These are phyloP conservation scores for Zasmidium citrigriseum DNA, from an alignment of 2,329 filamentous ascomycete genomes.

Conservation along the genomic window DNA sequence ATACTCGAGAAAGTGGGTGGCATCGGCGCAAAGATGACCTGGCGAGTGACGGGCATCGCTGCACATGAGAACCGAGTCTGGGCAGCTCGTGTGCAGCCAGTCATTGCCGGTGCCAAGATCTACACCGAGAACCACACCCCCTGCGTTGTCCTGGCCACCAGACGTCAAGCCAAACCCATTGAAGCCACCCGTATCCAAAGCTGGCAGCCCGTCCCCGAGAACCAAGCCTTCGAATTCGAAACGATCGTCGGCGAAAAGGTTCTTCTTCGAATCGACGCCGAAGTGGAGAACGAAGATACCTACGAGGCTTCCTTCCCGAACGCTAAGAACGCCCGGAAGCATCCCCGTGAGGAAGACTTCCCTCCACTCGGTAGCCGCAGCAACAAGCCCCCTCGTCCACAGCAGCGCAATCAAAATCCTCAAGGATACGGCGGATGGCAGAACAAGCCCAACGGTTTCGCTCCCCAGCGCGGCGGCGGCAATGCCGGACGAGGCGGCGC, in stretches of 20 bases:
- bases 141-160: constrained; percentile 78
- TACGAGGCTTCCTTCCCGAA: constrained; percentile 65
- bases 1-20: constrained; percentile 85
- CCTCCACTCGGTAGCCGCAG: constrained; percentile 29
- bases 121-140: constrained; percentile 80
- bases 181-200: constrained; percentile 80
- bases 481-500: constrained; percentile 40
- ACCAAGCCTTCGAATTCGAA: constrained; percentile 75
- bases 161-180: constrained; percentile 71
- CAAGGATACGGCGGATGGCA: constrained; percentile 5
- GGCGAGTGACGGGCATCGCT: constrained; percentile 78
- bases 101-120: constrained; percentile 65
- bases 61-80: constrained; percentile 79
- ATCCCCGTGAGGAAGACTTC: constrained; percentile 58
- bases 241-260: constrained; percentile 85
- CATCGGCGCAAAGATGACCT: constrained; percentile 77
- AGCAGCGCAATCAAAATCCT: constrained; percentile 25
- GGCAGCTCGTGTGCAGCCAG: constrained; percentile 77
- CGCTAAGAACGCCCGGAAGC: constrained; percentile 63
- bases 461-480: constrained; percentile 5
- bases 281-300: constrained; percentile 62
- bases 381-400: constrained; percentile 30
- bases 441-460: constrained; percentile 16
- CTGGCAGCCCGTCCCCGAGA: constrained; percentile 75
- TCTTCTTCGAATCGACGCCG: constrained; percentile 75